Evolutionary conservation across 1,284 basidiomycete species (phyloP).

Genomic region (Ustilago shanxiensis): DNA sequence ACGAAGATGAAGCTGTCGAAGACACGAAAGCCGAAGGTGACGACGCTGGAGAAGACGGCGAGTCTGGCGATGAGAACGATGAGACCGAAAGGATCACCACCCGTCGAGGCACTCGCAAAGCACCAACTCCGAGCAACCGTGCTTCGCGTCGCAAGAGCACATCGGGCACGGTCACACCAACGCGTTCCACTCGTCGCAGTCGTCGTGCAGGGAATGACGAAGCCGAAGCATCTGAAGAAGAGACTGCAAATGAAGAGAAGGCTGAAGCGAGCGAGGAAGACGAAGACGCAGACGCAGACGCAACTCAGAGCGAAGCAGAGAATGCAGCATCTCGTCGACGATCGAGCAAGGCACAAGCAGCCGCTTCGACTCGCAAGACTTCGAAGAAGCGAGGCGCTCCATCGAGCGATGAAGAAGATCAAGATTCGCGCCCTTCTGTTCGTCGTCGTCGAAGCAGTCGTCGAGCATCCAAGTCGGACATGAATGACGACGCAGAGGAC

Average conservation of each 20-base stretch:
- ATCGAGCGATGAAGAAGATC: constrained; percentile 43
- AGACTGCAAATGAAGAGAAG: constrained; percentile 24
- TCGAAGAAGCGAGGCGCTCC: constrained; percentile 39
- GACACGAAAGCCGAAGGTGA: constrained; percentile 20
- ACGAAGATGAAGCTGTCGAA: constrained; percentile 19
- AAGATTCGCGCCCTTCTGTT: constrained; percentile 33
- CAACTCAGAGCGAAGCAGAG: constrained; percentile 37
- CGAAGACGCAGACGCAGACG: constrained; percentile 34
- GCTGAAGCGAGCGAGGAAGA: constrained; percentile 23
- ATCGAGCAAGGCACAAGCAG: constrained; percentile 15
- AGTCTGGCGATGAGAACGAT: constrained; percentile 56
- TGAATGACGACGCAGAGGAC: constrained; percentile 21
- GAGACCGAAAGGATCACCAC: constrained; percentile 46
- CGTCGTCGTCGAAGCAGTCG: constrained; percentile 49
- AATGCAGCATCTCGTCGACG: constrained; percentile 19
- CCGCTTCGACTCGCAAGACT: constrained; percentile 9
- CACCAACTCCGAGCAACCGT: constrained; percentile 19
- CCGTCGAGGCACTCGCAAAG: constrained; percentile 37
- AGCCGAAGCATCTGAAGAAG: constrained; percentile 32
- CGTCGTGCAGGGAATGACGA: constrained; percentile 30
- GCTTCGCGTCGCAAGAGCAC: constrained; percentile 32
- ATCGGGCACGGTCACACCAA: constrained; percentile 39
- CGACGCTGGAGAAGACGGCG: constrained; percentile 34
- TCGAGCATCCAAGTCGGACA: constrained; percentile 41
- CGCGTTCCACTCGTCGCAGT: constrained; percentile 38